Percentiles rank a stretch among this genome's conserved stretches.
Conservation (phyloP, 2,329 filamentous ascomycete genomes). For the Fusarium staphyleae region DNA sequence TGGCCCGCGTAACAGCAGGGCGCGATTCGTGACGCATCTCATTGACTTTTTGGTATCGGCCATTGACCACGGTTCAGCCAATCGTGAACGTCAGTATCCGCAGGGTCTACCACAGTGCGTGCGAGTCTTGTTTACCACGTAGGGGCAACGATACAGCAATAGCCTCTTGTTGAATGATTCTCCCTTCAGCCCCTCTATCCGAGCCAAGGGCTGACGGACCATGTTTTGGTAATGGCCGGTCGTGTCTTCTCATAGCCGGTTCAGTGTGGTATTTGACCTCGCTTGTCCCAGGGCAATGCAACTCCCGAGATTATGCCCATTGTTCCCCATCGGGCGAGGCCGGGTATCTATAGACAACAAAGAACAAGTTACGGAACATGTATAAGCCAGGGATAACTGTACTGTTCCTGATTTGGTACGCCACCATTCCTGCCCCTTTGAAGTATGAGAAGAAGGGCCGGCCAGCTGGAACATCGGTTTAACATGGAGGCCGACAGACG, state of each 20-base stretch:
- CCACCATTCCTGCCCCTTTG: slow-evolving; percentile 32
- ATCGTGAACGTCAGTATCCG: slow-evolving; percentile 17
- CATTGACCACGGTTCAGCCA: slow-evolving; percentile 28
- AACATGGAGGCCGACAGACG: slow-evolving; percentile 2
- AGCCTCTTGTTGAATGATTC: slow-evolving; percentile 24
- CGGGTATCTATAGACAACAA: slow-evolving; percentile 30
- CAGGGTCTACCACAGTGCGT: slow-evolving; percentile 33
- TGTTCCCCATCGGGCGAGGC: slow-evolving; percentile 28
- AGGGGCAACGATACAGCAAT: slow-evolving; percentile 10
- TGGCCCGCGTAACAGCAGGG: slow-evolving; percentile 24
- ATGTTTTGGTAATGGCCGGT: slow-evolving; percentile 1
- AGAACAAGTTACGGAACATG: slow-evolving; percentile 14
- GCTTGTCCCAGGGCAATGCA: slow-evolving; percentile 29
- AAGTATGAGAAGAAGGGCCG: slow-evolving; percentile 12
- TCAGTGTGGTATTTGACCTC: slow-evolving; percentile 19
- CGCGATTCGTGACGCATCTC: slow-evolving; percentile 36
- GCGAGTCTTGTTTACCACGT: slow-evolving; percentile 20
- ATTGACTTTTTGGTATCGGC: slow-evolving; percentile 36
- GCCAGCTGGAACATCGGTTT: slow-evolving; percentile 11
- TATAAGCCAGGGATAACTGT: slow-evolving; percentile 6
- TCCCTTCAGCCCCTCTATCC: slow-evolving; percentile 35
- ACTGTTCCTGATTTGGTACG: slow-evolving; percentile 26
- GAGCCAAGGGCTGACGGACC: slow-evolving; percentile 11
- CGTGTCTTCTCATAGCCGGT: slow-evolving; percentile 6
- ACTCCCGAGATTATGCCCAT: slow-evolving; percentile 30